Base-by-base conservation (phyloP, 805 yeast species). In the Wickerhamomyces chaumierensis region DNA sequence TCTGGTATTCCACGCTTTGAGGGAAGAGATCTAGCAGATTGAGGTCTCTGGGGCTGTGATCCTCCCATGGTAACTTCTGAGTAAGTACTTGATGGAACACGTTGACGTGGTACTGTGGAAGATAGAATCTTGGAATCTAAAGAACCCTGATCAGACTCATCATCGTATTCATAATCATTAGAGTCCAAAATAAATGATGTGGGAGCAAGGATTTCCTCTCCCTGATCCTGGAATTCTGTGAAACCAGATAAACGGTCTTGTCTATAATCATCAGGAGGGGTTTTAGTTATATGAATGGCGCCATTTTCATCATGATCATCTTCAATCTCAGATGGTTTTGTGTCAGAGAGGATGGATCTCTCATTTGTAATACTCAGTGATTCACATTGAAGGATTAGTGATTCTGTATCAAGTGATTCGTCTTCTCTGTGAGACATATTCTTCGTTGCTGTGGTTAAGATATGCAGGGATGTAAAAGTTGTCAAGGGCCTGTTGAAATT, bases 161-260 rank as follows among this genome's bases (percentile, higher is more conserved):
- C 35, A n/a, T 18, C 34, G 15, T 8, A 20, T 8, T 25, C 29
- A 15, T 34, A 14, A 9, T 34, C 18, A 19, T n/a, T 34, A 9
- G 45, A 29, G 6, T 36, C 40, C 21, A 44, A 36, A 29, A 39
- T 39, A 27, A 37, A 39, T 2, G 39, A 35, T 2, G 45, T 44
- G 14, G 45, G 41, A 21, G 16, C 31, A 27, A 19, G 4, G 23
- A 32, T 29, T 5, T 15, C 36, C 12, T 2, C 27, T 7, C 33
- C 36, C 17, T 20, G 33, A 27, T 36, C 36, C 4, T 25, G 32
- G 18, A 40, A 40, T 36, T 34, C 39, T 8, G 42, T 36, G 33
- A 34, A 34, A n/a, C 18, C 23, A 6, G 36, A 25, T 25, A 25
- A 25, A 8, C 29, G 9, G n/a, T 13, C 29, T 25, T 25, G 29